Evolutionary conservation across 306 rosid species (phyloP).

Genomic region (Prunus campanulata): DNA sequence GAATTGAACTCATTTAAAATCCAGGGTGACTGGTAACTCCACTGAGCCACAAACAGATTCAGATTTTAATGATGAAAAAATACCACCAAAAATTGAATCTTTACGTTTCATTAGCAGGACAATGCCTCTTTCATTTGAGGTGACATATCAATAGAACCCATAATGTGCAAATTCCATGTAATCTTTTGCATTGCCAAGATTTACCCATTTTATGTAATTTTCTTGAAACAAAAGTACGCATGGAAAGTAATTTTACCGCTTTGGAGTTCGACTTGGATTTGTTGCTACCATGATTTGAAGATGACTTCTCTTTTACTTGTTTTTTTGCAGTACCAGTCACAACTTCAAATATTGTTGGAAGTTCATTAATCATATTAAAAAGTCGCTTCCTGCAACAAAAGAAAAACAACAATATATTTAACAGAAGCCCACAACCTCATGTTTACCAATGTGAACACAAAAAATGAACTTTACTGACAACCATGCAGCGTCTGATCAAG

Average conservation of each 20-base stretch:
- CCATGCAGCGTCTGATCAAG: neutral
- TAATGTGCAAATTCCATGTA: neutral
- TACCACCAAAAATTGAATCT: neutral
- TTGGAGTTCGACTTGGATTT: constrained; percentile 73
- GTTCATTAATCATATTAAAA: constrained; percentile 78
- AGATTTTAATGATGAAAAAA: neutral
- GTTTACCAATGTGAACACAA: neutral
- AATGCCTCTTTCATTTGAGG: neutral
- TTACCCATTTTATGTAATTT: neutral
- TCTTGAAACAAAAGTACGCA: neutral
- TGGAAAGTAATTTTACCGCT: constrained; percentile 37
- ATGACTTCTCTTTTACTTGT: constrained; percentile 76
- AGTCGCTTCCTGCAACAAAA: constrained; percentile 68
- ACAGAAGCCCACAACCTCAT: neutral
- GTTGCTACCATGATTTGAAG: constrained; percentile 71
- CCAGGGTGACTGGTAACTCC: neutral
- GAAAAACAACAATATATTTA: neutral
- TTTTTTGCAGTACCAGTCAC: constrained; percentile 82
- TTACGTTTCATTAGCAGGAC: no score
- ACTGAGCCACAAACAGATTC: neutral
- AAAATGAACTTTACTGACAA: neutral
- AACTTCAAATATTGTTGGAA: constrained; percentile 80
- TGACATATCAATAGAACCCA: neutral
- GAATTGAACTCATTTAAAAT: neutral
- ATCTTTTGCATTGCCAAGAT: no score